Base-by-base conservation (phyloP, 2,329 filamentous ascomycete species). In the Mariannaea elegans region DNA sequence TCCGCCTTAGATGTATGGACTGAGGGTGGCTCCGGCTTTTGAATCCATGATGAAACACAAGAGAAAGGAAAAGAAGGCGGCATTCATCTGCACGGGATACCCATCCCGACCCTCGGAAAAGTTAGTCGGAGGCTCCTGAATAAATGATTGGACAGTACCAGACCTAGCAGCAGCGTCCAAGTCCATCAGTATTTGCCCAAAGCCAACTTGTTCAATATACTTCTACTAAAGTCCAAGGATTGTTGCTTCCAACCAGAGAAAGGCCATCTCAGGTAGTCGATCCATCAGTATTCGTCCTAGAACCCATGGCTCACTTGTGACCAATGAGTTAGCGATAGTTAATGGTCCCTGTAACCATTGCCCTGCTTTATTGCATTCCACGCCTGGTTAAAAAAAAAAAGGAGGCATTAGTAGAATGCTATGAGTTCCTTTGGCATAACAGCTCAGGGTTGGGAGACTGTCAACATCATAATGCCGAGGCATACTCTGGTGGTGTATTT, bases 391-490 rank as follows among this genome's bases (percentile, higher is more conserved):
- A 18, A 23, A 48, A 18, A 56, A 56, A 31, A 21, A 32, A n/a
- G n/a, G n/a, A n/a, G n/a, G n/a, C 0, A 12, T 23, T 9, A 16
- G 16, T 8, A 48, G 12, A 19, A 41, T 21, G 16, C 44, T 48
- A 2, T 41, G 18, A n/a, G 48, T 8, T 1, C 24, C 52, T 31
- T 4, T 18, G 2, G 9, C 5, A n/a, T 48, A 14, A 5, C 52
- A 56, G 12, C 52, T 56, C 34, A 56, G 13, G 1, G 48, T 41
- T 10, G 47, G 47, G 18, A 58, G 46, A 31, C 47, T 7, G 12
- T 52, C 48, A 9, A 48, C 4, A 12, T 54, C 21, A 12, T 29
- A n/a, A n/a, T n/a, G n/a, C n/a, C n/a, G n/a, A n/a, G n/a, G n/a
- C n/a, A n/a, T n/a, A n/a, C n/a, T n/a, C n/a, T n/a, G n/a, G n/a